A percentile compares a stretch with the other conserved stretches of the same genome.
Evolutionary conservation across 2,329 filamentous ascomycete species (phyloP).

Genomic region (Delphinella strobiligena): DNA sequence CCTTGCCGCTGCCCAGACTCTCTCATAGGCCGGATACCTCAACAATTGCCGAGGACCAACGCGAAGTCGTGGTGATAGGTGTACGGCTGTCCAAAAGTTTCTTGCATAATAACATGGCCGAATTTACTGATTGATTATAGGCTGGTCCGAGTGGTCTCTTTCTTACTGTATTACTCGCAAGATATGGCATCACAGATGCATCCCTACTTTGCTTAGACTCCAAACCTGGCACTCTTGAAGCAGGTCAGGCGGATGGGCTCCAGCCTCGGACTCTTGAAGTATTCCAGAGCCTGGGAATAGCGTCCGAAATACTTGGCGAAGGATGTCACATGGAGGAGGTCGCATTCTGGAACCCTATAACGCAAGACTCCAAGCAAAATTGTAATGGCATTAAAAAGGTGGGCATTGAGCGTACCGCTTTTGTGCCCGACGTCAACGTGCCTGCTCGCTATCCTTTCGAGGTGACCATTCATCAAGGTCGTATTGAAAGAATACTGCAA

Average conservation of each 20-base stretch:
- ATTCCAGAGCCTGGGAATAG: conserved; percentile 32
- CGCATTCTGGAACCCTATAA: conserved; percentile 1
- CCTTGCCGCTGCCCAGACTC: conserved; percentile 3
- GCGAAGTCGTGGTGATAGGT: conserved; percentile 6
- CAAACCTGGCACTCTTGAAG: conserved; percentile 18
- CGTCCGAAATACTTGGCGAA: conserved; percentile 4
- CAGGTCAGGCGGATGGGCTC: conserved; percentile 24
- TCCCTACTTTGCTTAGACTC: conserved; percentile 12
- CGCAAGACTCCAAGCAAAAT: not conserved
- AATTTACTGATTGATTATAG: not conserved
- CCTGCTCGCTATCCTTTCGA: conserved; percentile 4
- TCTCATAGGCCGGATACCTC: not conserved
- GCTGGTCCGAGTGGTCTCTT: conserved; percentile 7
- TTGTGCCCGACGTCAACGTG: conserved; percentile 6
- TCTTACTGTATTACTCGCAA: conserved; percentile 5
- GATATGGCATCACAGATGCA: conserved; percentile 7
- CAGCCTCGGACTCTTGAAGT: conserved; percentile 43
- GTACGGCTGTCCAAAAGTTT: conserved; percentile 1
- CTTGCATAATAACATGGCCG: not conserved
- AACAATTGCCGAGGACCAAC: not conserved
- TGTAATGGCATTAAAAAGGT: not conserved
- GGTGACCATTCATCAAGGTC: conserved; percentile 35
- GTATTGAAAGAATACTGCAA: conserved; percentile 5
- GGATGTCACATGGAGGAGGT: conserved; percentile 14
- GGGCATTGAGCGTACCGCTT: conserved; percentile 5